Base-by-base conservation (phyloP, 177 flowering plant species). In the Telopea speciosissima region DNA sequence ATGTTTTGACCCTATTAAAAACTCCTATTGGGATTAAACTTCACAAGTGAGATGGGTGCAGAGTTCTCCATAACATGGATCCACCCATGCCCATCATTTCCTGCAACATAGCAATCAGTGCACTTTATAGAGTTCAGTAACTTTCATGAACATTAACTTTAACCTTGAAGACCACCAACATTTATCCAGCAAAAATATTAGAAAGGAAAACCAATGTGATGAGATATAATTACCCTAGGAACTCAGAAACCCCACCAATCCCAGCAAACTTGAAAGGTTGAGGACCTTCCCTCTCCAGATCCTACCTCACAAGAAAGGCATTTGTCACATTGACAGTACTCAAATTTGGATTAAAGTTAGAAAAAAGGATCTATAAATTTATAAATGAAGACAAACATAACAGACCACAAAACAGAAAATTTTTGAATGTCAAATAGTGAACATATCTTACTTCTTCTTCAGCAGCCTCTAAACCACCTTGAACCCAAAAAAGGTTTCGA, bases 241-340 rank as follows among this genome's bases (percentile, higher is more conserved):
- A 95, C 78, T 89, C 99, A 14, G 99, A 94, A 64, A 95, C 76
- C 0, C 99, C 99, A 60, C 99, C 99, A 76, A 92, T 88, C 73
- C 96, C 99, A 79, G 97, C 96, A 75, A 95, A 82, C 76, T 86
- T 89, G 80, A 95, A 81, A 52, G 99, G 94, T 77, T 85, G 86
- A 54, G 97, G 87, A 70, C 99, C 99, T 77, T 92, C 97, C 79
- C 89, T 81, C 71, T 81, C 88, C 62, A 95, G 86, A 83, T 95
- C 99, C 97, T 95, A 83, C 72, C 65, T 73, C 70, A 49, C 33
- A 61, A 33, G 62, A 79, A 68, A 70, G 13, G 9, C 40, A 45
- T 58, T 54, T 62, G 19, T 49, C 24, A 62, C 5, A 28, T 33
- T 25, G 21, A 28, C n/a, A 17, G 19, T 63, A 8, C 66, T 28